Base-by-base conservation (phyloP, 768 basidiomycete species). In the Dacryopinax primogenitus region DNA sequence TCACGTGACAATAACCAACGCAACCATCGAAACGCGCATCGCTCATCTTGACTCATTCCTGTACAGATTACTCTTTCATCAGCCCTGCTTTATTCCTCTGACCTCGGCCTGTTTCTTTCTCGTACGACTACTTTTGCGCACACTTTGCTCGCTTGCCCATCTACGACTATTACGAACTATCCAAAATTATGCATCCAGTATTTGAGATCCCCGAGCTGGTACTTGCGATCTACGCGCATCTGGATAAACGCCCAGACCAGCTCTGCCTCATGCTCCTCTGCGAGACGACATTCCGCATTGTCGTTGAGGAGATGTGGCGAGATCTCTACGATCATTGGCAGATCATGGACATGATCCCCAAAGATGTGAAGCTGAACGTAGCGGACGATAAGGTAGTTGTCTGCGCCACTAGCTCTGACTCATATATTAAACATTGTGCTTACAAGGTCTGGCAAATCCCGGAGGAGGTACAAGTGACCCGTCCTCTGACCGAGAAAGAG, bases 171-270 rank as follows among this genome's bases (percentile, higher is more conserved):
- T 37, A 37, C 36, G 11, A 18, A 37, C 18, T 9, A 37, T 37
- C 36, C 41, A 44, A 18, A 6, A 44, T 44, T 15, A 18, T 18
- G 4, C 51, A 58, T 18, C 51, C 51, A 2, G 32, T 58, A 3
- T 58, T 58, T 30, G 51, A 58, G 9, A 58, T 58, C 30, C 51
- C 51, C 26, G 51, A 58, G 51, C 51, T 58, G 26, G 4, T 58
- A 30, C 51, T 58, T 30, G 51, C 51, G 9, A 58, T 58, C 51
- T 58, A 28, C 30, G 51, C 3, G 13, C 26, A 58, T 6, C 11
- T 58, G 3, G 9, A 58, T 3, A 6, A 30, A 3, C 26, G 4
- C 15, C 51, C 11, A 18, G 51, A 13, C 26, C 51, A 58, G 18
- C 21, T 58, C 11, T 11, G 4, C 13, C 32, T 58, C 51, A 58